Conservation (phyloP, 371 early-diverging fungal species). For the Mortierella sp. region DNA sequence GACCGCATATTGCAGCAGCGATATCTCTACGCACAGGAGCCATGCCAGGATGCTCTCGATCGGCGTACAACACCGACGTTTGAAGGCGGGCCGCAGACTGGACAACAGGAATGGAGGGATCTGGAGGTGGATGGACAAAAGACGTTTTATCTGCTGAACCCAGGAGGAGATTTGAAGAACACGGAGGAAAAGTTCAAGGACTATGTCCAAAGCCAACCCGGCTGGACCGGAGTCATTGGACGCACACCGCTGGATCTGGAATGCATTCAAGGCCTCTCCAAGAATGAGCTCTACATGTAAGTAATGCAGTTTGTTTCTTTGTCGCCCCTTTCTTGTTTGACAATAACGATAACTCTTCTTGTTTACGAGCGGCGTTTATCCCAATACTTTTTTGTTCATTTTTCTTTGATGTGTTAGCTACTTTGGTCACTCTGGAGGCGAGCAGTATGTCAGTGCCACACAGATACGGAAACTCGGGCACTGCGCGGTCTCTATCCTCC, state of each 20-base stretch:
- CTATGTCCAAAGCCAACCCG: conserved; percentile 65
- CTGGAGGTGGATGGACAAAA: conserved; percentile 64
- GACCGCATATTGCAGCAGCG: conserved; percentile 67
- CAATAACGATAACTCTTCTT: background rate
- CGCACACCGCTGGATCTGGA: conserved; percentile 79
- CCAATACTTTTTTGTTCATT: background rate
- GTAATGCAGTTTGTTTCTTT: conserved; percentile 22
- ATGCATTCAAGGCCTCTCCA: conserved; percentile 66
- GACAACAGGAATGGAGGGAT: conserved; percentile 54
- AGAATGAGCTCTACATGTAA: conserved; percentile 83
- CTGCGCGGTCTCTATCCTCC: conserved; percentile 84
- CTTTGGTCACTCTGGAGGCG: conserved; percentile 99
- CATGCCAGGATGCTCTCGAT: background rate
- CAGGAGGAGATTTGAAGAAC: conserved; percentile 83
- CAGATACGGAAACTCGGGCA: conserved; percentile 72
- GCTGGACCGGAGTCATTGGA: conserved; percentile 83
- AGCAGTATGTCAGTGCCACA: conserved; percentile 82
- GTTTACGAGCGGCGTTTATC: conserved; percentile 18
- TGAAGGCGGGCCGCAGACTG: background rate
- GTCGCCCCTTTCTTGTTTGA: background rate
- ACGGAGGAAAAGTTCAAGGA: conserved; percentile 85
- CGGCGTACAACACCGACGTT: background rate
- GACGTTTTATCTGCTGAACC: conserved; percentile 90
- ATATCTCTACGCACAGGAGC: background rate
- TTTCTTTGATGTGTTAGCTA: conserved; percentile 67